Evolutionary conservation across 2,329 filamentous ascomycete species (phyloP), one percentile per base, ranked within the genome.

Genomic region (Ceratocystis cubensis): DNA sequence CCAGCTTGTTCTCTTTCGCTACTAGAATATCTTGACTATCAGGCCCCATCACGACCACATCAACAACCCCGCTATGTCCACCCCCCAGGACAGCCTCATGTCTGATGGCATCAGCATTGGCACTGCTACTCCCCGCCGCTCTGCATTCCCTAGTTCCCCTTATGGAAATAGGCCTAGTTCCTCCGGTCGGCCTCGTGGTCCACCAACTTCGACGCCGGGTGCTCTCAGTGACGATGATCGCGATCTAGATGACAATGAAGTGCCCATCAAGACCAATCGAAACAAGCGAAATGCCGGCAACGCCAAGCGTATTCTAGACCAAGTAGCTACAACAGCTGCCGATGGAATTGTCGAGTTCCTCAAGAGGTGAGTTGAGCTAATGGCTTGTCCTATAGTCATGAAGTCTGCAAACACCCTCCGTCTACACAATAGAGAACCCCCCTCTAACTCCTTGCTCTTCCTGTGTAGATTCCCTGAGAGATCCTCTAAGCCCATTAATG

Each of bases 281-380:
- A 68, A 66, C 33, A 68, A 65, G 56, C 62, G 41, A 15, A 67
- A 67, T 10, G 57, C 57, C 25, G 75, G 77, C 59, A 78, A 83
- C 66, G 82, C 94, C 41, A 85, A 88, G 5, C 82, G 84, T 67
- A 88, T 93, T 5, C 86, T 91, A 69, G 90, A 95, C 75, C 82
- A 82, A 67, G 87, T 90, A 63, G 89, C 88, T 69, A 81, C 89
- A 70, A 83, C 87, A 65, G 83, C 93, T 30, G 88, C 90, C 73
- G 81, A 87, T 66, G 84, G 87, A 67, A 94, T 95, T 73, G 87
- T 92, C 75, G 81, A 82, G 70, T 95, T 94, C 73, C 83, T 95
- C 30, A 88, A 94, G 73, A 83, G 81, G 88, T 91, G 74, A 73
- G 81, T 74, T 61, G 68, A 41, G 37, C 37, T 13, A 41, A 15